phyloP scores from a whole-genome alignment of 2,329 filamentous ascomycete species.

The Calonectria ilicicola region DNA sequence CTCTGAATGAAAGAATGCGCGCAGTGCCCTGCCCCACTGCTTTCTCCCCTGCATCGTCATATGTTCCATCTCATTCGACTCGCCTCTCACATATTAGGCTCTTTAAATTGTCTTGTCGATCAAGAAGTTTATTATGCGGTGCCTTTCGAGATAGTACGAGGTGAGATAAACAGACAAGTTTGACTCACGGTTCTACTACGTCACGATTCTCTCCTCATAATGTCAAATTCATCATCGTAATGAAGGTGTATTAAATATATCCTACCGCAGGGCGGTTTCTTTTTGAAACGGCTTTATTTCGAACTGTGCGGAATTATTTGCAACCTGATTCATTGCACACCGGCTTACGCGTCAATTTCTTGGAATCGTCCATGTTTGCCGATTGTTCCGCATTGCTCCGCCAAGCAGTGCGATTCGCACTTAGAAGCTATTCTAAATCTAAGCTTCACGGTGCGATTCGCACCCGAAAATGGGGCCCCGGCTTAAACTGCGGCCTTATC shows the following conservation, averaged over 20 bases:
- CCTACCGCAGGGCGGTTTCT: no score
- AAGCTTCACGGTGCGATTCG: conserved; percentile 8
- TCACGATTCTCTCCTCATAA: no score
- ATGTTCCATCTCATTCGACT: no score
- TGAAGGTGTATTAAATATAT: no score
- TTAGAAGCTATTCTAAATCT: background rate
- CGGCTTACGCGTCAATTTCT: background rate
- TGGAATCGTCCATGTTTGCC: background rate
- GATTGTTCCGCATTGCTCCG: background rate
- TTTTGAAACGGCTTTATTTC: no score
- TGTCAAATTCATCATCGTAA: no score
- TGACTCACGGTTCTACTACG: no score
- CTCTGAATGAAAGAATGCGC: background rate
- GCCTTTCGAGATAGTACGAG: no score
- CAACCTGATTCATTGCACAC: no score
- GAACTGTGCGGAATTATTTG: background rate
- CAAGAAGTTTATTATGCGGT: background rate
- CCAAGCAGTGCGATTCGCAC: conserved; percentile 11
- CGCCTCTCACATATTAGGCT: background rate
- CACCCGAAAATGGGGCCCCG: background rate
- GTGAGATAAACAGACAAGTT: no score
- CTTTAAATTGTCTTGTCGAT: background rate
- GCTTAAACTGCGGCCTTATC: background rate
- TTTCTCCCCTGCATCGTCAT: background rate
- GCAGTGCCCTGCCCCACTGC: background rate